A percentile compares a stretch with the other conserved stretches of the same genome.
Evolutionary conservation across 164 flowering plant genomes (phyloP).

Genomic region (Warburgia ugandensis): DNA sequence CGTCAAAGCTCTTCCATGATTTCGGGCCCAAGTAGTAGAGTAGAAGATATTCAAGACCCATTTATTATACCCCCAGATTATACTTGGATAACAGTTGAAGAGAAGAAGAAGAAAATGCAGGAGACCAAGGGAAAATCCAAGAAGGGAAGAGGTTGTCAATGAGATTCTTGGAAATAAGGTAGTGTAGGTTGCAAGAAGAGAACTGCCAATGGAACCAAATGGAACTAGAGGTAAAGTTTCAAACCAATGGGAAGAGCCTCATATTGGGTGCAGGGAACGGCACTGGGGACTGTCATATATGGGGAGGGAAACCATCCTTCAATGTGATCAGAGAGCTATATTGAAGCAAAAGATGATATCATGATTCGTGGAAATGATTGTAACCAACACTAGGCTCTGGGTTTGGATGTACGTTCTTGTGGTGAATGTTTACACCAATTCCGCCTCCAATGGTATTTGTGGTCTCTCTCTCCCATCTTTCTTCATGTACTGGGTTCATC

Average conservation of each 20-base stretch:
- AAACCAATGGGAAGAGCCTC: no score
- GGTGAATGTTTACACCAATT: constrained; percentile 9
- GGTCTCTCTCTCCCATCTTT: background rate
- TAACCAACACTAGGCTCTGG: constrained; percentile 6
- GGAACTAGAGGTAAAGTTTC: no score
- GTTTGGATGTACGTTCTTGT: constrained; percentile 9
- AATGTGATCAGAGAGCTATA: background rate
- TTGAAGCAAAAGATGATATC: background rate
- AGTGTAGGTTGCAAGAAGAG: no score
- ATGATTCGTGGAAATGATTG: constrained; percentile 12
- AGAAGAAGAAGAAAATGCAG: constrained; percentile 80
- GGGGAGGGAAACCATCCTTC: no score
- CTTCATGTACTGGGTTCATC: background rate
- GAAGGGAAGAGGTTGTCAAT: constrained; percentile 38
- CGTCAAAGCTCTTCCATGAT: constrained; percentile 39
- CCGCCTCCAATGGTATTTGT: background rate
- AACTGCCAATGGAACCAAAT: no score
- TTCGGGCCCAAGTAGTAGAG: constrained; percentile 42
- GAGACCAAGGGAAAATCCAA: constrained; percentile 65
- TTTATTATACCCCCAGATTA: constrained; percentile 76
- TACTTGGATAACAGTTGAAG: constrained; percentile 75
- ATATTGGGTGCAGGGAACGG: no score
- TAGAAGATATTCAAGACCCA: constrained; percentile 71
- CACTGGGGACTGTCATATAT: background rate
- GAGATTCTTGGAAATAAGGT: no score